phyloP scores from a whole-genome alignment of 306 rosid genomes.

The Astragalus glycyphyllos region DNA sequence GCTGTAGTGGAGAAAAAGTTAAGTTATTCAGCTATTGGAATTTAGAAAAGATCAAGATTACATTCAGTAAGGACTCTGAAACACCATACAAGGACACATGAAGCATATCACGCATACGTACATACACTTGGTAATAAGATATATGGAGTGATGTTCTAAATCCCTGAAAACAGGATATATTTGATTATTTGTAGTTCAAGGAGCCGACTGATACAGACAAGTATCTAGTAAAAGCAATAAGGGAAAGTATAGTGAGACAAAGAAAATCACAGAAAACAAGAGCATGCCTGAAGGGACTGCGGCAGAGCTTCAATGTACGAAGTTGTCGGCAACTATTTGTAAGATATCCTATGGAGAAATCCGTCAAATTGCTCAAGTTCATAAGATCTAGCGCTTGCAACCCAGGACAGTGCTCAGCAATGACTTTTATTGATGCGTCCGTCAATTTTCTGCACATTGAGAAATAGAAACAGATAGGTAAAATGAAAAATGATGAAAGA shows the following conservation, averaged over 20 bases:
- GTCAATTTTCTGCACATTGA: slow-evolving; percentile 73
- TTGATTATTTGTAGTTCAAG: neutral
- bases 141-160: slow-evolving; percentile 4
- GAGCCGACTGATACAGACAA: slow-evolving; percentile 16
- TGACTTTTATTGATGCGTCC: slow-evolving; percentile 65
- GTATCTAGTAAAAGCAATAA: slow-evolving; percentile 24
- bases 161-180: slow-evolving; percentile 18
- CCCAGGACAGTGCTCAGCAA: slow-evolving; percentile 66
- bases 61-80: slow-evolving; percentile 1
- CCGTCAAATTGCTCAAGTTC: slow-evolving; percentile 64
- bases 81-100: slow-evolving; percentile 3
- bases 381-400: slow-evolving; percentile 64
- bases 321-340: slow-evolving; percentile 65
- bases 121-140: neutral
- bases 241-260: neutral
- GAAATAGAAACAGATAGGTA: slow-evolving; percentile 33
- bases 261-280: slow-evolving; percentile 1
- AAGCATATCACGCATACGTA: neutral
- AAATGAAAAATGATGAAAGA: slow-evolving; percentile 22
- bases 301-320: slow-evolving; percentile 63
- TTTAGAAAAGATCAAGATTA: slow-evolving; percentile 19
- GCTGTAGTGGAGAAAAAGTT: slow-evolving; percentile 48
- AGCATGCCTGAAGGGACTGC: slow-evolving; percentile 73
- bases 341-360: slow-evolving; percentile 66
- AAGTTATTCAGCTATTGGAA: slow-evolving; percentile 26